Base-by-base conservation (phyloP, 2,329 filamentous ascomycete genomes). In the Emmonsiellopsis sp. region DNA sequence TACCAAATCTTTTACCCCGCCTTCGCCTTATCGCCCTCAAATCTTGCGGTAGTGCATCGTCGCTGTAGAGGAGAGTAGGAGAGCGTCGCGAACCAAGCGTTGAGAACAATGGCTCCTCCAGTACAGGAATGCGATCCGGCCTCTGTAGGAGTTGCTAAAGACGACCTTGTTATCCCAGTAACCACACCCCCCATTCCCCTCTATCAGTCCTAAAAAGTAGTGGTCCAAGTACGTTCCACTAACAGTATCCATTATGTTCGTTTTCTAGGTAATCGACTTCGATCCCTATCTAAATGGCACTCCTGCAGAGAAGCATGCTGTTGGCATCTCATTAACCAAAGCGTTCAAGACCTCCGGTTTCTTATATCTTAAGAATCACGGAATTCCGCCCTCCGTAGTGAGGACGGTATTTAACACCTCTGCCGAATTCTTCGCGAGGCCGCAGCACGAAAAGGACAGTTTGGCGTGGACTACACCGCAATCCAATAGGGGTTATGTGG, bases 281-380 rank as follows among this genome's bases (percentile, higher is more conserved):
- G 82, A 81, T 10, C 76, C 76, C 43, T 93, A 91, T 69, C 80
- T 88, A 26, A 70, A 77, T 54, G 86, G 86, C 35, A 76, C 78
- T 16, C 73, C 79, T 0, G 63, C 76, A 8, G 75, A 86, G 60
- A 86, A 85, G 61, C 73, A 78, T 50, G 71, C 78, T 43, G 83
- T 87, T 1, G 90, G 89, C 20, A 71, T 82, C 51, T 81, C 85
- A 41, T 84, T 95, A 60, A 82, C 92, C 10, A 66, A 82, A 51
- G 90, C 88, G 42, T 95, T 96, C 74, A 86, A 90, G 63, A 85
- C 80, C 1, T 87, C 90, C 2, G 91, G 91, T 54, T 95, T 96
- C 75, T 81, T 96, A 65, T 95, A 95, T 71, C 81, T 95, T 40
- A 84, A 84, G 62, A 87, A 92, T 69, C 84, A 92, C 60, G 81